Conservation (phyloP, 2,329 filamentous ascomycete species). For the Penicillium glabrum region DNA sequence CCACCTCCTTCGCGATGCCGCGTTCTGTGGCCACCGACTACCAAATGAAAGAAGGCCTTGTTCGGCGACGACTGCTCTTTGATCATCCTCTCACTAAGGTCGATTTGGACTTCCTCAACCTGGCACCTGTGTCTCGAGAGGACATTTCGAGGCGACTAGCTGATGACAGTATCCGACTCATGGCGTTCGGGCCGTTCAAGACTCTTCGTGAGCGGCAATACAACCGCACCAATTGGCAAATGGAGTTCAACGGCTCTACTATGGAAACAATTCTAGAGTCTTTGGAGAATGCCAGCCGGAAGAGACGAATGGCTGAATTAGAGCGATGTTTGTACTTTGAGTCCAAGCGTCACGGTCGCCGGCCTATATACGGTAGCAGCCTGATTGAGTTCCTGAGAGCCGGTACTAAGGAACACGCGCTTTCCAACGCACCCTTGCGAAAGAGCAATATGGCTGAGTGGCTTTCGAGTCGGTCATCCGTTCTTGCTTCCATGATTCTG, state of each 20-base stretch:
- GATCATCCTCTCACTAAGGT: slow-evolving; percentile 63
- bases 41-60: slow-evolving; percentile 67
- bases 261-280: slow-evolving; percentile 69
- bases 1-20: slow-evolving; percentile 92
- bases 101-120: slow-evolving; percentile 74
- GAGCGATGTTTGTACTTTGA: slow-evolving; percentile 81
- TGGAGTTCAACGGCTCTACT: slow-evolving; percentile 64
- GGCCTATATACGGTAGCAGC: slow-evolving; percentile 76
- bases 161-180: slow-evolving; percentile 62
- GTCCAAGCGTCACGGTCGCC: slow-evolving; percentile 73
- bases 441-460: slow-evolving; percentile 68
- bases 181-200: slow-evolving; percentile 67
- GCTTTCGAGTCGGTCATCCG: slow-evolving; percentile 68
- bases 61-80: slow-evolving; percentile 66
- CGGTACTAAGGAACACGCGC: slow-evolving; percentile 58
- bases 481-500: slow-evolving; percentile 61
- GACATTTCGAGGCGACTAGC: slow-evolving; percentile 55
- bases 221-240: slow-evolving; percentile 53
- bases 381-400: slow-evolving; percentile 75
- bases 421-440: slow-evolving; percentile 60
- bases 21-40: slow-evolving; percentile 75
- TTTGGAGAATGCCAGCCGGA: slow-evolving; percentile 69
- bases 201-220: slow-evolving; percentile 72
- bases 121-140: slow-evolving; percentile 73
- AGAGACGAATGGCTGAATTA: slow-evolving; percentile 72